Evolutionary conservation across 2,329 filamentous ascomycete species (phyloP).

Genomic region (Trichoderma hamatum): DNA sequence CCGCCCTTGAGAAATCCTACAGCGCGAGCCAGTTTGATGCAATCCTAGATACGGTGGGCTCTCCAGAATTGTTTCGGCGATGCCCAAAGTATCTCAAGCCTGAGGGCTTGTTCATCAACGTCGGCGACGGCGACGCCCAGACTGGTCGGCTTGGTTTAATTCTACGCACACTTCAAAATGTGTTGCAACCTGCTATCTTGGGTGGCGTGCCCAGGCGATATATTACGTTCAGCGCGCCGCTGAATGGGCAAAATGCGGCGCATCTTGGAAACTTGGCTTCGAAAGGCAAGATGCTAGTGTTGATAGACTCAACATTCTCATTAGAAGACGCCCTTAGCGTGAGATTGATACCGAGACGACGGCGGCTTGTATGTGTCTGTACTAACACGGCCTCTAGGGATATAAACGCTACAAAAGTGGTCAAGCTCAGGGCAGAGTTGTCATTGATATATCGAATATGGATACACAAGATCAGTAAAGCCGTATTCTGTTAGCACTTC

Average conservation of each 20-base stretch:
- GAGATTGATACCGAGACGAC: not conserved
- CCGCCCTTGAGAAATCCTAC: not conserved
- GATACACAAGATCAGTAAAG: not conserved
- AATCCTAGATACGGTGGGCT: not conserved
- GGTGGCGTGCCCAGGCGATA: not conserved
- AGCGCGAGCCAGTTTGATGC: not conserved
- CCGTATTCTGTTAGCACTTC: not conserved
- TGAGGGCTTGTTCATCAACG: not conserved
- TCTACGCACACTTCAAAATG: not conserved
- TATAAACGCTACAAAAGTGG: not conserved
- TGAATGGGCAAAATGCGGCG: not conserved
- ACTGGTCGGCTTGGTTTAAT: not conserved
- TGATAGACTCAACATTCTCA: not conserved
- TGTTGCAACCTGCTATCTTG: not conserved
- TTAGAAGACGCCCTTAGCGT: not conserved
- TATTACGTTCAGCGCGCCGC: not conserved
- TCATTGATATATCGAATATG: not conserved
- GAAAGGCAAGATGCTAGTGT: not conserved
- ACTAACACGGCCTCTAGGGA: not conserved
- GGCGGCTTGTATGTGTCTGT: not conserved
- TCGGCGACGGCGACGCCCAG: not conserved
- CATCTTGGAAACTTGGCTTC: not conserved
- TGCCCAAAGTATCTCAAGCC: not conserved
- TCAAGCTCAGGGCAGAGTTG: not conserved
- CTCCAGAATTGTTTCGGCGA: not conserved